Evolutionary conservation across 768 basidiomycete species (phyloP), one percentile per base, ranked within the genome.

Genomic region (Mycena metata): DNA sequence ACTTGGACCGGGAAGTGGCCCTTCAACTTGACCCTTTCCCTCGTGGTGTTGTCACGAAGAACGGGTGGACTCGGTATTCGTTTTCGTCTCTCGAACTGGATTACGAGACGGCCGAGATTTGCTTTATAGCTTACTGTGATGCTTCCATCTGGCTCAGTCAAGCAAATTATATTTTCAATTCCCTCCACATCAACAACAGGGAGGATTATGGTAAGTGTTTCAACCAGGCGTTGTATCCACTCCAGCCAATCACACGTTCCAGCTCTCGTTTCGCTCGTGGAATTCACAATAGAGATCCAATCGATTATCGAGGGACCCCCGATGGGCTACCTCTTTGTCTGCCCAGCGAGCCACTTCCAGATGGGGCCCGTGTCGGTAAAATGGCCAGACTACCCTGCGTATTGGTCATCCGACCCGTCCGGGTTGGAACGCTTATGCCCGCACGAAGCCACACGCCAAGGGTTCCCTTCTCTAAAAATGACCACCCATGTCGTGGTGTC

Each of bases 101-200:
- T 3, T 30, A 30, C 6, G 30, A 6, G 30, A 30, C 30, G 6
- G 3, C 30, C 30, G 6, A 30, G 6, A 3, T 30, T 6, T 3
- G 30, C 30, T 30, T 30, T 30, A 6, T 3, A 30, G 30, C 30
- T 30, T 30, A 30, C 30, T 3, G 3, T 30, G 3, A 30, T 30
- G 30, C 30, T 30, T 30, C 30, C 6, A 30, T 30, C 30, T 64
- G 62, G 62, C 51, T 64, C 42, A 64, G 62, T 47, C 62, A 64
- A 46, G 61, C 61, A 1, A 63, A 63, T 33, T 30, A 63, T 35
- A 45, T 54, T 47, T 63, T 63, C 41, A 12, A 30, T 16, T 42
- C 15, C 19, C 62, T 45, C 19, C 12, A 24, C 7, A 50, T 55
- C 33, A 46, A 9, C 3, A 46, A 51, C 23, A 55, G 54, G 13